These are phyloP conservation scores for Phytophthora macrochlamydospora DNA, from an alignment of 352 stramenopile genomes.

Conservation along the genomic window DNA sequence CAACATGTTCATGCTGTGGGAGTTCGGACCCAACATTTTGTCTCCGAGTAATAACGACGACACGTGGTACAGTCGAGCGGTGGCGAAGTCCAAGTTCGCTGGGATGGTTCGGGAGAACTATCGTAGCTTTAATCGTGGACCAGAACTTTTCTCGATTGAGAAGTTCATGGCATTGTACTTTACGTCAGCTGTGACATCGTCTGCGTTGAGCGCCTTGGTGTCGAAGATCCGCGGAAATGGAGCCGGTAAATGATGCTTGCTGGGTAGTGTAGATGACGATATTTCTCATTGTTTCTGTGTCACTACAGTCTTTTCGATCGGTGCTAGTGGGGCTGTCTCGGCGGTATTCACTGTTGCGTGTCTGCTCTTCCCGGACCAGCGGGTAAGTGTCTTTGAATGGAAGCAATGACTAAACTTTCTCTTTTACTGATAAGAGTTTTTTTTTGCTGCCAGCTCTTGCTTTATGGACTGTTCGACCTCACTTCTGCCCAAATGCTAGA, in stretches of 20 bases:
- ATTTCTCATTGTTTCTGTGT: conserved; percentile 3
- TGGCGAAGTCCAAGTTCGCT: conserved; percentile 54
- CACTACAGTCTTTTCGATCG: conserved; percentile 74
- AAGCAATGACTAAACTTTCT: too few relatives aligned
- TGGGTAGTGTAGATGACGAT: not conserved
- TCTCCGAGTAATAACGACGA: conserved; percentile 51
- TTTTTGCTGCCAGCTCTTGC: conserved; percentile 45
- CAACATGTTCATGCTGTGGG: conserved; percentile 92
- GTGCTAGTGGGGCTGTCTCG: conserved; percentile 81
- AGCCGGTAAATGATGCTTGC: conserved; percentile 36
- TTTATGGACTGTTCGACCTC: conserved; percentile 69
- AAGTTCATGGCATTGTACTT: conserved; percentile 78
- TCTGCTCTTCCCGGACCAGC: conserved; percentile 66
- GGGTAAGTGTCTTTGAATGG: conserved; percentile 37
- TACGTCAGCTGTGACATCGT: conserved; percentile 73
- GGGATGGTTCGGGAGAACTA: conserved; percentile 44
- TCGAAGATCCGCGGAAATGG: conserved; percentile 67
- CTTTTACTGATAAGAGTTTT: not conserved
- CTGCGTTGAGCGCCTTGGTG: conserved; percentile 64
- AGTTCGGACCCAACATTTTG: conserved; percentile 78
- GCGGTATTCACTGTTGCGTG: conserved; percentile 82
- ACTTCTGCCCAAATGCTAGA: conserved; percentile 68
- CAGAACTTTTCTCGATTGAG: conserved; percentile 55
- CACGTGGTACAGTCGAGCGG: conserved; percentile 55
- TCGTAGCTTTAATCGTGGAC: conserved; percentile 26